These are phyloP conservation scores for Podila minutissima DNA, from an alignment of 192 early-diverging fungal species.

Conservation along the genomic window DNA sequence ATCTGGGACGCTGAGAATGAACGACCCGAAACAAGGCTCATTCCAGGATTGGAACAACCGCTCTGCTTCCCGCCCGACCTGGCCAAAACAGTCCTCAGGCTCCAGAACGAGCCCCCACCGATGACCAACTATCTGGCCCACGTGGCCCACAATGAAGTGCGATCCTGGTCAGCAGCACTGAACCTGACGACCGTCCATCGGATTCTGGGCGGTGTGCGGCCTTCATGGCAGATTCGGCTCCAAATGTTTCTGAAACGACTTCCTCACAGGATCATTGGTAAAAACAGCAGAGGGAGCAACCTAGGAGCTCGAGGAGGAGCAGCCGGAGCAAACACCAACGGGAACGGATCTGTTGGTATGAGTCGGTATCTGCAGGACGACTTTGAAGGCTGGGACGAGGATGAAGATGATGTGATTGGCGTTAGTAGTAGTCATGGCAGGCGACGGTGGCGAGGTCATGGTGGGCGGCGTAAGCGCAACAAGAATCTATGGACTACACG, in stretches of 20 bases:
- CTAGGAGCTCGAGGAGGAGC: background rate
- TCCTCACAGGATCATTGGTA: slow-evolving; percentile 20
- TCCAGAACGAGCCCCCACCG: slow-evolving; percentile 24
- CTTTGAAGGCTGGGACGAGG: slow-evolving; percentile 18
- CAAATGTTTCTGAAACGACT: slow-evolving; percentile 13
- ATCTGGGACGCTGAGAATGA: slow-evolving; percentile 22
- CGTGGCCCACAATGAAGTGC: slow-evolving; percentile 31
- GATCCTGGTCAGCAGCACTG: slow-evolving; percentile 33
- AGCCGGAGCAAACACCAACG: background rate
- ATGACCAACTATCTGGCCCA: slow-evolving; percentile 36
- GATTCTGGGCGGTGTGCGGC: slow-evolving; percentile 27
- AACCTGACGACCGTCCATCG: slow-evolving; percentile 34
- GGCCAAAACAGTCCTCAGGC: slow-evolving; percentile 26
- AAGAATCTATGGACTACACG: slow-evolving; percentile 25
- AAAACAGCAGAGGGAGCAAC: background rate
- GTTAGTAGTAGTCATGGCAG: background rate
- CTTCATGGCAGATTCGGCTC: slow-evolving; percentile 24
- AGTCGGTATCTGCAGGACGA: background rate
- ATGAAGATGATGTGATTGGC: slow-evolving; percentile 14
- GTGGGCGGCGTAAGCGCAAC: slow-evolving; percentile 12
- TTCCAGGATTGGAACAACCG: slow-evolving; percentile 23
- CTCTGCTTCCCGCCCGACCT: slow-evolving; percentile 25
- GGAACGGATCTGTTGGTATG: background rate
- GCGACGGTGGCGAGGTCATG: slow-evolving; percentile 15
- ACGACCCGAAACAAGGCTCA: slow-evolving; percentile 14